These are phyloP conservation scores for Calonectria pseudoreteaudii DNA, from an alignment of 2,329 filamentous ascomycete genomes.

Conservation along the genomic window DNA sequence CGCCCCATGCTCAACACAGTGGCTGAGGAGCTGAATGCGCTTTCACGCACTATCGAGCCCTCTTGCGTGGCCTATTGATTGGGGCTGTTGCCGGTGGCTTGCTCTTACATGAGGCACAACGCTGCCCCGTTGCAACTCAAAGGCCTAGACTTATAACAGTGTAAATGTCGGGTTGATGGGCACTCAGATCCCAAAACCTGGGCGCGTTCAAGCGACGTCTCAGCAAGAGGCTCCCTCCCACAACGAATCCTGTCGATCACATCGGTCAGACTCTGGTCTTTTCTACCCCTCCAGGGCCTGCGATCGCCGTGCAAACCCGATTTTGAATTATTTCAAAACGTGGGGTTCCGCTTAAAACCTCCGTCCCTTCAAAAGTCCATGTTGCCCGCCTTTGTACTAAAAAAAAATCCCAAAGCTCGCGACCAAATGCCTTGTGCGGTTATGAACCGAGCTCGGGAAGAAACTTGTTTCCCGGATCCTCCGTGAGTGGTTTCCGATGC, in stretches of 20 bases:
- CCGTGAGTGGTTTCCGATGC: neutral
- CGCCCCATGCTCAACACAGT: slow-evolving; percentile 21
- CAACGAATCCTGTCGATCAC: neutral
- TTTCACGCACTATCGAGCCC: slow-evolving; percentile 15
- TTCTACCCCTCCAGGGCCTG: neutral
- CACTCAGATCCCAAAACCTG: neutral
- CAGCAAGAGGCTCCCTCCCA: neutral
- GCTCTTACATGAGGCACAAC: neutral
- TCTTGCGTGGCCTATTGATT: slow-evolving; percentile 13
- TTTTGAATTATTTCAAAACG: slow-evolving; percentile 2
- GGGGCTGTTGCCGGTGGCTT: slow-evolving; percentile 1
- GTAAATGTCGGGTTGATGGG: neutral
- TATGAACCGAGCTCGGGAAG: neutral
- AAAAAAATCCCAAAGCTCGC: neutral
- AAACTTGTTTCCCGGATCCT: neutral
- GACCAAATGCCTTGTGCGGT: neutral
- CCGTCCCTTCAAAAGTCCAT: neutral
- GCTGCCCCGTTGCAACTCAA: slow-evolving; percentile 4
- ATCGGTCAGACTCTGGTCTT: neutral
- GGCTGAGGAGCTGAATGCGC: slow-evolving; percentile 1
- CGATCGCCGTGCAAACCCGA: neutral
- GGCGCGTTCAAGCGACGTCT: neutral
- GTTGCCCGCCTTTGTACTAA: neutral
- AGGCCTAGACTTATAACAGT: neutral
- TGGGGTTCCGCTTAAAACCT: neutral